Percentiles rank a stretch among this genome's conserved stretches.
phyloP scores from a whole-genome alignment of 805 yeast genomes.

The Metschnikowia continentalis region DNA sequence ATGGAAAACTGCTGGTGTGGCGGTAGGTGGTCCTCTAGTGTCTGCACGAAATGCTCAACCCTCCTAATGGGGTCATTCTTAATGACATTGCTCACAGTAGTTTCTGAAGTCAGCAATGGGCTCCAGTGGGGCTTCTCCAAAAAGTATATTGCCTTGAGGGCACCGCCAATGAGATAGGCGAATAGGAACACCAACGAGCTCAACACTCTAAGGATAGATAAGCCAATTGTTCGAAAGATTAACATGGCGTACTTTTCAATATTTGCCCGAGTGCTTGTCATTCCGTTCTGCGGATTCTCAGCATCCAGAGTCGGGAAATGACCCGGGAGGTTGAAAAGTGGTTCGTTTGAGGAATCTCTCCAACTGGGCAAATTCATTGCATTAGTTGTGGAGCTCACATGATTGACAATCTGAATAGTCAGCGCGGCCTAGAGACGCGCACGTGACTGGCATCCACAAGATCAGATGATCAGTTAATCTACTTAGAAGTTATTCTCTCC shows the following conservation, averaged over 20 bases:
- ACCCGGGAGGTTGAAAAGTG: background rate
- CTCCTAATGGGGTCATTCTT: conserved; percentile 48
- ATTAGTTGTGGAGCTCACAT: background rate
- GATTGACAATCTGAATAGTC: background rate
- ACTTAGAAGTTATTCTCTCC: too few species aligned
- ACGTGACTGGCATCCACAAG: background rate
- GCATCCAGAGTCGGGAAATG: background rate
- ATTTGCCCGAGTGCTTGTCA: background rate
- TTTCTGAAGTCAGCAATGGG: conserved; percentile 6
- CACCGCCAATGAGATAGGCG: conserved; percentile 1
- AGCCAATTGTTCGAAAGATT: background rate
- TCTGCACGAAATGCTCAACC: conserved; percentile 48
- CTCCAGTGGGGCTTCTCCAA: conserved; percentile 6
- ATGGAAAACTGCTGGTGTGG: conserved; percentile 20
- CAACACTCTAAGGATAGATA: background rate
- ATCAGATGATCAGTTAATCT: too few species aligned
- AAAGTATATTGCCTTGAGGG: conserved; percentile 6
- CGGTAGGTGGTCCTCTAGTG: conserved; percentile 45
- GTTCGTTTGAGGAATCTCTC: background rate
- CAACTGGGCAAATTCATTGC: background rate
- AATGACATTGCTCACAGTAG: conserved; percentile 14
- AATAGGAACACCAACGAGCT: background rate
- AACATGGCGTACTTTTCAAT: background rate
- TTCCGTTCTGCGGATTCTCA: background rate
- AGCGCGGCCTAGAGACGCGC: background rate